Evolutionary conservation across 1,139 yeast genomes (phyloP), one percentile per base, ranked within the genome.

Genomic region (Saccharomyces pastorianus): DNA sequence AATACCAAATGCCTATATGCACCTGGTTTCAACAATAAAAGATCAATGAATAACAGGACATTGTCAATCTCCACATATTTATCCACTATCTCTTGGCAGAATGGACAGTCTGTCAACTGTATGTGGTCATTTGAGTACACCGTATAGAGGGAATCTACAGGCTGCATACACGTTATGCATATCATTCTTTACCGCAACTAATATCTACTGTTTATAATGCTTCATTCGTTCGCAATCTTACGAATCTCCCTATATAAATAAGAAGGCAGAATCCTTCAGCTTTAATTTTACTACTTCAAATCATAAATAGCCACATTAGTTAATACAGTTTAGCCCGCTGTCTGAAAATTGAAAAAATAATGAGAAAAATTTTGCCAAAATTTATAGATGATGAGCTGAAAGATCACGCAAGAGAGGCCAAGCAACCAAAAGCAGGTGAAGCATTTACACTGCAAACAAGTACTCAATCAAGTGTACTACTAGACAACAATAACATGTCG

Each of bases 31-130:
- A 93, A 73, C 13, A 93, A 76, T 53, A 93, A 71, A 48, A 91
- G 76, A 65, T 95, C 99, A 41, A 95, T 83, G 65, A 89, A 87
- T 29, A 93, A 73, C 1, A 93, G 74, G 23, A 91, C 95, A 53
- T 83, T 80, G 68, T 93, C 99, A 61, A 84, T 86, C 67, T 93
- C 99, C 44, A 93, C 85, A 71, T 95, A 93, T 67, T 87, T 86
- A 70, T 93, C 99, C 1, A 93, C 96, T 17, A 87, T 82, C 53
- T 77, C 74, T 48, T 80, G 78, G 68, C 99, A 93, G 27, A 73
- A 69, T 1, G 82, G 75, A 64, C 99, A 93, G 48, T 85, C 84
- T 0, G 96, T 85, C 51, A 90, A 77, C 59, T 87, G 82, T 51
- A 91, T 88, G 63, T 90, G 91, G 50, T 85, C 83, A 54, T 85